These are phyloP conservation scores for Eucalyptus marginata DNA, from an alignment of 345 rosid species.

Conservation along the genomic window DNA sequence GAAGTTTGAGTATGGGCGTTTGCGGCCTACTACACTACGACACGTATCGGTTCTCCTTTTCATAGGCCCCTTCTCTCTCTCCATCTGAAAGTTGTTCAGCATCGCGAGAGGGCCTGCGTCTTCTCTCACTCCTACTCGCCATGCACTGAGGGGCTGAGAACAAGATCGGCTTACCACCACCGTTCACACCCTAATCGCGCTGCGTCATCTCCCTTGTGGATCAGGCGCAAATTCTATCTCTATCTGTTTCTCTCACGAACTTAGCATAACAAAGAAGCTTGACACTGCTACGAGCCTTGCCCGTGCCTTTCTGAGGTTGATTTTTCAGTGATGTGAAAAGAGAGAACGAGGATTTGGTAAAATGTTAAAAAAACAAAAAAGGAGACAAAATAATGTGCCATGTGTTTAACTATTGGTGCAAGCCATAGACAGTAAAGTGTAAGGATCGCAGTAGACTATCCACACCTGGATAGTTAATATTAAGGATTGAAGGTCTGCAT, in stretches of 20 bases:
- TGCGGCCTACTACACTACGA: fast-evolving
- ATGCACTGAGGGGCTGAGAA: fast-evolving
- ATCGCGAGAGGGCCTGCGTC: fast-evolving
- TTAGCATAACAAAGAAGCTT: fast-evolving
- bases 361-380: fast-evolving
- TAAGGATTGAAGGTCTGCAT: too few species aligned
- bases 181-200: fast-evolving
- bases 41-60: fast-evolving
- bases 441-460: fast-evolving
- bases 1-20: too few species aligned
- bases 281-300: fast-evolving
- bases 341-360: neutral
- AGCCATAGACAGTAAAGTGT: too few species aligned
- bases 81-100: neutral
- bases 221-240: neutral
- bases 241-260: fast-evolving
- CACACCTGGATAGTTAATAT: too few species aligned
- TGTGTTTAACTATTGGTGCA: neutral
- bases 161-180: fast-evolving
- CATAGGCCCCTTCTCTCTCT: too few species aligned
- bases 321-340: neutral
- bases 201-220: neutral
- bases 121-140: too few species aligned
- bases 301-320: fast-evolving
- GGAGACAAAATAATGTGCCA: fast-evolving